Evolutionary conservation across 2,329 filamentous ascomycete species (phyloP).

Genomic region (Colletotrichum sp.): DNA sequence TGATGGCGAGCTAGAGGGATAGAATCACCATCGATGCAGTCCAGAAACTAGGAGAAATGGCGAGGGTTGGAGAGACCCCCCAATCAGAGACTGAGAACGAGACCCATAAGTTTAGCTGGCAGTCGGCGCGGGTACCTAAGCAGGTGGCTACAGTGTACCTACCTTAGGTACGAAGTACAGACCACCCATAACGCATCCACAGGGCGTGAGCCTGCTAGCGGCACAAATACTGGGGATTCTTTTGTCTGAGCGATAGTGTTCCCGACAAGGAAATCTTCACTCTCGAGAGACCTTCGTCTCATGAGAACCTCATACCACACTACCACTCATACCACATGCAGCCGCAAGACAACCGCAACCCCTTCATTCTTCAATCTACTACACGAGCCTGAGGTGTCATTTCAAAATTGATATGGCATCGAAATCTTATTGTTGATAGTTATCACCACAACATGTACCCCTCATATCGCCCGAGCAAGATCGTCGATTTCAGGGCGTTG

Average conservation of each 20-base stretch:
- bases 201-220: not conserved
- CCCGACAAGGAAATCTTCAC: conserved; percentile 7
- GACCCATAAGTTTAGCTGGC: not conserved
- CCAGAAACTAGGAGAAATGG: not conserved
- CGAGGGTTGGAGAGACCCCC: not conserved
- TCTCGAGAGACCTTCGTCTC: not conserved
- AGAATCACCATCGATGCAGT: not conserved
- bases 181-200: not conserved
- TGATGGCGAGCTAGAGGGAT: not conserved
- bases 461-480: not conserved
- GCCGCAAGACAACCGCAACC: not conserved
- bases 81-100: not conserved
- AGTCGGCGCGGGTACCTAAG: not conserved
- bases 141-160: not conserved
- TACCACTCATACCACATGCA: not conserved
- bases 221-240: not conserved
- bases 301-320: not conserved
- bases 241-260: not conserved
- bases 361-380: not conserved
- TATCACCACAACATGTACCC: conserved; percentile 7
- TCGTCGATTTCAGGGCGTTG: not conserved
- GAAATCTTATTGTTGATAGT: not conserved
- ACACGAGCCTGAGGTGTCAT: not conserved
- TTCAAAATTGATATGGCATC: not conserved
- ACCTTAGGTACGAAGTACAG: not conserved